Base-by-base conservation (phyloP, 2,329 filamentous ascomycete species). In the Clarireedia paspali region DNA sequence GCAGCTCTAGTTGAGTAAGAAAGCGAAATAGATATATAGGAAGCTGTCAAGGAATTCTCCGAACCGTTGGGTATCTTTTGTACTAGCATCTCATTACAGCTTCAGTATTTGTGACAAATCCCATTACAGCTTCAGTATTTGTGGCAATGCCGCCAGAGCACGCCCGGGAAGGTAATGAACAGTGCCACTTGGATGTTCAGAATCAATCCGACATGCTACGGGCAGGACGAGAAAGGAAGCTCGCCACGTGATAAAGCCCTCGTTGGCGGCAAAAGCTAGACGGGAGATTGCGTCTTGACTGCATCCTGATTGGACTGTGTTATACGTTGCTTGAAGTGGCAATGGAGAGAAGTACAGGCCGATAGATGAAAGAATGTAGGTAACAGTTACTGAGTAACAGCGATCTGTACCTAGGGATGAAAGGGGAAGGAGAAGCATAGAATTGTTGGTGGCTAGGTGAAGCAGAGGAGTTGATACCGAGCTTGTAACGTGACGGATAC, bases 251-350 rank as follows among this genome's bases (percentile, higher is more conserved):
- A 54, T 45, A 26, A 39, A 39, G 30, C 39, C 47, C 15, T 54
- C 7, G 20, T 34, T 23, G 52, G 24, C 34, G 40, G 27, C 44
- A 54, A 44, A 54, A n/a, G 52, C 44, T 46, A 23, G 47, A 54
- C 52, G 52, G 52, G 52, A 48, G n/a, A 54, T 49, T 54, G 52
- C 52, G 48, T 49, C 17, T 42, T 39, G 52, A 49, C n/a, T 45
- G 45, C 52, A 39, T 46, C 30, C 30, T 34, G 30, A 34, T 9
- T 4, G 30, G 10, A 34, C 30, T 40, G 52, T 54, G 45, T 26
- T 34, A 49, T 54, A 45, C 39, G 52, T 36, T 49, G 20, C 45
- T 54, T 54, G 44, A 46, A 49, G 10, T 9, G 49, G 36, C 30
- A 39, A 48, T 45, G 47, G 30, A 48, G 45, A 45, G 38, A 42